These are phyloP conservation scores for Samsoniella hepiali DNA, from an alignment of 2,329 filamentous ascomycete genomes.

Conservation along the genomic window DNA sequence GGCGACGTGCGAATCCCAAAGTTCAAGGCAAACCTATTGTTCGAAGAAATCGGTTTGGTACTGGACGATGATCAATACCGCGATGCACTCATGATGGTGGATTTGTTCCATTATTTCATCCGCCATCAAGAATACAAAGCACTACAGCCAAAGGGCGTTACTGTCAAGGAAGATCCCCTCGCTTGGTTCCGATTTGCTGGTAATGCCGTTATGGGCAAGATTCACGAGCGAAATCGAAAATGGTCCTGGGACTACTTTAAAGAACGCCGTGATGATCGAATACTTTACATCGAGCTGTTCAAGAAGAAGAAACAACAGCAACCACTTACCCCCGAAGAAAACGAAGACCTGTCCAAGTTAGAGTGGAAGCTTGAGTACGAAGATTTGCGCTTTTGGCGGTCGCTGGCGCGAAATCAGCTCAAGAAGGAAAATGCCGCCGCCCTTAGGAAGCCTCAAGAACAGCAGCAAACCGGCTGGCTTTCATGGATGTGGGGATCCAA, in stretches of 20 bases:
- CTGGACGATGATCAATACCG: slow-evolving; percentile 97
- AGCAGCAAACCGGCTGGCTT: slow-evolving; percentile 80
- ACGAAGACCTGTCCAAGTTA: slow-evolving; percentile 67
- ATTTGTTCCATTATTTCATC: slow-evolving; percentile 97
- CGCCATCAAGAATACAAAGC: slow-evolving; percentile 97
- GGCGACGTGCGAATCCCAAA: slow-evolving; percentile 75
- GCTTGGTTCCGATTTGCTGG: slow-evolving; percentile 94
- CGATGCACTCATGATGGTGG: slow-evolving; percentile 95
- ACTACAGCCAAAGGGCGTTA: slow-evolving; percentile 75
- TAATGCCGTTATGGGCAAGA: slow-evolving; percentile 84
- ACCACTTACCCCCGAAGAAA: slow-evolving; percentile 68
- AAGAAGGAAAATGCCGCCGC: slow-evolving; percentile 91
- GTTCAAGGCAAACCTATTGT: slow-evolving; percentile 85
- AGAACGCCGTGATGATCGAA: slow-evolving; percentile 85
- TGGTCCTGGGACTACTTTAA: slow-evolving; percentile 98
- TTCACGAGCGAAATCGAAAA: slow-evolving; percentile 85
- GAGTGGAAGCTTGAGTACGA: slow-evolving; percentile 91
- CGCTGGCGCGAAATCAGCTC: slow-evolving; percentile 86
- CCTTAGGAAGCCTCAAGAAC: slow-evolving; percentile 60
- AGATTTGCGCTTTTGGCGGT: slow-evolving; percentile 95
- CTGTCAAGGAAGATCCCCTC: slow-evolving; percentile 82
- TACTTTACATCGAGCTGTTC: slow-evolving; percentile 87
- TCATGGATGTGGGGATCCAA: slow-evolving; percentile 90
- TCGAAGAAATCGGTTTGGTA: slow-evolving; percentile 97
- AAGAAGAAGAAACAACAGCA: slow-evolving; percentile 84